Evolutionary conservation across 148 eudicot species (phyloP), one percentile per base, ranked within the genome.

Genomic region (Rhododendron mucronatum): DNA sequence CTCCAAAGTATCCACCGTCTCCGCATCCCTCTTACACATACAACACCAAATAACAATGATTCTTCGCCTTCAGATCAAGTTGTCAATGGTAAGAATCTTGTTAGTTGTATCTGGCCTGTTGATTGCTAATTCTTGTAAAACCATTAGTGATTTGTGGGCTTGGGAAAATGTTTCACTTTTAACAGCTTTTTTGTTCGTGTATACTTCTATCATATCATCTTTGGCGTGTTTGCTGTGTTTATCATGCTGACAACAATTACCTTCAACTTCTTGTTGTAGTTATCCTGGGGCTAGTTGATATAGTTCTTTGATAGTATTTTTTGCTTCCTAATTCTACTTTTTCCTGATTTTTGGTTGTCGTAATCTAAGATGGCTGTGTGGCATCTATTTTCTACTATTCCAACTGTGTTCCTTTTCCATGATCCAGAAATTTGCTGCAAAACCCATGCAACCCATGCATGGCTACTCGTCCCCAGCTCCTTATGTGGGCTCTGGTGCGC

Each of bases 401-500:
- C 12, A 53, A 55, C 57, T n/a, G 55, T 13, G n/a, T 35, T 41
- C 76, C 12, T 81, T 84, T 30, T 74, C 35, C 63, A 11, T 84
- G 23, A 87, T 90, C 28, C 91, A 97, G 99, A 97, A 95, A 92
- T 91, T 89, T 89, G 93, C 99, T 84, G 86, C 88, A 16, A 97
- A 91, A 89, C 96, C 94, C 59, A 63, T 93, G 93, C 96, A 93
- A 61, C 90, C 92, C 33, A 90, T 88, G 78, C 99, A 91, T 48
- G 93, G 93, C 84, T 97, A 95, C 89, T 79, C 93, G 44, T 84
- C 95, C 80, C 83, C 90, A 84, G 91, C 90, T 79, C 91, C 95
- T n/a, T 95, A 97, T 88, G 90, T 93, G 84, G 95, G 93, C 80
- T 91, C 98, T 44, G 98, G 98, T 88, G 93, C 94, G 37, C 95